These are phyloP conservation scores for Grifola frondosa DNA, from an alignment of 1,284 basidiomycete genomes.

Conservation along the genomic window DNA sequence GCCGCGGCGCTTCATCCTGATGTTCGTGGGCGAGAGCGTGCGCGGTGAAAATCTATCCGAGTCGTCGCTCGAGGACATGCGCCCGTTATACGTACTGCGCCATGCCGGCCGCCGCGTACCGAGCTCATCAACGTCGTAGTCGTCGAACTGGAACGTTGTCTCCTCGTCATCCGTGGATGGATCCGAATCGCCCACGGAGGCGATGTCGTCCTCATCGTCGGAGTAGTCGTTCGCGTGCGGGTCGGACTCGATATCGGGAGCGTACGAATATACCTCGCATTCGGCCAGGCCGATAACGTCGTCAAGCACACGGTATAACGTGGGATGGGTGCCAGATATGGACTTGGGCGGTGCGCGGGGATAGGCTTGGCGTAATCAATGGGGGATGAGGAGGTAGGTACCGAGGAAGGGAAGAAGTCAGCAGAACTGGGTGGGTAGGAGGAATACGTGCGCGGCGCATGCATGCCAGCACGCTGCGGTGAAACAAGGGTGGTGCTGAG, in stretches of 20 bases:
- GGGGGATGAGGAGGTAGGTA: conserved; percentile 69
- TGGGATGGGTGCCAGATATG: conserved; percentile 65
- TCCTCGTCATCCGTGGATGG: conserved; percentile 60
- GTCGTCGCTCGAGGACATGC: conserved; percentile 34
- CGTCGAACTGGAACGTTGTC: conserved; percentile 72
- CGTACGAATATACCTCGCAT: conserved; percentile 95
- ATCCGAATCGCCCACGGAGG: conserved; percentile 56
- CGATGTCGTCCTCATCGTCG: conserved; percentile 72
- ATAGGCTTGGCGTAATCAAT: conserved; percentile 54
- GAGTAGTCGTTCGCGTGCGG: conserved; percentile 86
- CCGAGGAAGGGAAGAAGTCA: conserved; percentile 71
- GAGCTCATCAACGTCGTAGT: conserved; percentile 71
- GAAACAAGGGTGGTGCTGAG: conserved; percentile 78
- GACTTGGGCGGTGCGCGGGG: conserved; percentile 53
- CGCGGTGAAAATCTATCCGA: conserved; percentile 18
- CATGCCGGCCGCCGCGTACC: conserved; percentile 40
- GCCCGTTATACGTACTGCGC: conserved; percentile 27
- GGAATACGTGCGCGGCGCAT: conserved; percentile 75
- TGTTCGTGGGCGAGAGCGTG: conserved; percentile 18
- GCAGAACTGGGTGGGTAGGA: conserved; percentile 74
- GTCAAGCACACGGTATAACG: conserved; percentile 85
- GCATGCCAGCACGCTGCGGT: conserved; percentile 60
- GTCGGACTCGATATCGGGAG: conserved; percentile 92
- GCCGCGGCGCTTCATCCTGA: conserved; percentile 48
- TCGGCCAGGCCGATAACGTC: conserved; percentile 88